Evolutionary conservation across 345 rosid species (phyloP), one percentile per base, ranked within the genome.

Genomic region (Sonneratia alba): DNA sequence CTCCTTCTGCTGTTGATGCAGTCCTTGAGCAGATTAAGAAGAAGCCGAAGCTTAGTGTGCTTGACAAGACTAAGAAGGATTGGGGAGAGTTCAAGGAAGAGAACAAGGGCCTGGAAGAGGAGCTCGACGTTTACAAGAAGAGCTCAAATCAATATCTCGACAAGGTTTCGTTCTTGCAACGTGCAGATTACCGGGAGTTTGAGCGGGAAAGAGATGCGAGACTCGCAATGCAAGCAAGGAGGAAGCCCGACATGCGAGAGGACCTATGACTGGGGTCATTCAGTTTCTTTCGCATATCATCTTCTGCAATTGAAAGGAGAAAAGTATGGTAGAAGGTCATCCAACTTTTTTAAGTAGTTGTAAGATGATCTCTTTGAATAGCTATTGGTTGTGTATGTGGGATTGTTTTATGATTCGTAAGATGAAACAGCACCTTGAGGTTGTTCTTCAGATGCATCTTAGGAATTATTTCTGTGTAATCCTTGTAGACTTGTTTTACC

Each of bases 1-100:
- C 84, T 22, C 69, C 95, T 38, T 89, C 94, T 57, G 97, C 91
- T 0, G 96, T 93, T 43, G 97, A 93, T 83, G 93, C 87, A 6
- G 83, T 94, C 68, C 95, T 94, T 11, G 93, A 91, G 84, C 96
- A 91, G 81, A 88, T 94, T 15, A 91, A 82, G 84, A 92, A 93
- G 86, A 91, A 94, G 71, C 91, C 84, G 68, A 94, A 94, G 79
- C 95, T 92, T 36, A 93, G 98, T 16, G 98, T 91, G 64, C 83
- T 93, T 22, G 97, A 92, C 83, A 92, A 94, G 85, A 87, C 97
- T 0, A 94, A 90, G 78, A 89, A 85, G 83, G 97, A 90, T 75
- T 94, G 96, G 99, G 97, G 97, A 79, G 99, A 94, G 79, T 94
- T 85, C 53, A 94, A 94, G 83, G 97, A 89, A 3, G 98, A 91